Evolutionary conservation across 306 rosid species (phyloP), one percentile per base, ranked within the genome.

Genomic region (Oxytropis ochrocephala): DNA sequence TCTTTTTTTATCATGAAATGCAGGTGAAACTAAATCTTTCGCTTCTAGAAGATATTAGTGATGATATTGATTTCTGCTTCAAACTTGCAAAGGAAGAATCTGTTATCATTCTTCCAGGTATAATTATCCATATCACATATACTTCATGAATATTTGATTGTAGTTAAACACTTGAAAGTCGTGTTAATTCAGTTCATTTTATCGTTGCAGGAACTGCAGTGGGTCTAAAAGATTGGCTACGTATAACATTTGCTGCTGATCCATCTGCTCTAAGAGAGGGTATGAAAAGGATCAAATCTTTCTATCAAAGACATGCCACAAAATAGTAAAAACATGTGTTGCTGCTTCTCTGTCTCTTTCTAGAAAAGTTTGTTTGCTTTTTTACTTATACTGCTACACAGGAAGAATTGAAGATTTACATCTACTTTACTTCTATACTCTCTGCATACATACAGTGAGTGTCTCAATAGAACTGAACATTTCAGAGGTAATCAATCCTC

Each of bases 91-190:
- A 94, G 88, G 99, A 94, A 81, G 96, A 94, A 81, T 84, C 96
- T 41, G 85, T 94, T n/a, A 77, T 91, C 86, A 78, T 94, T 83
- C 99, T 94, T 81, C 99, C 99, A 76, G 99, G 99, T 91, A 80
- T 63, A 67, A 59, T 48, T 47, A 24, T 16, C 35, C 24, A 59
- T 29, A 65, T 62, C 29, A 5, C 2, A 21, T 21, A 21, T 21
- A 21, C 27, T 21, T 1, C 27, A 21, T 21, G 27, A 21, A 21
- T 1, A 21, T 21, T 21, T 21, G 27, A 1, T 21, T 21, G 27
- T 35, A 17, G 67, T 21, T 21, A 21, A 21, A 21, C 24, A 21
- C 24, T 21, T 21, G 1, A 21, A 21, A 21, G 24, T 21, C 24
- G 24, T 21, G 24, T 17, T 35, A 17, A 67, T n/a, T n/a, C n/a